Evolutionary conservation across 2,329 filamentous ascomycete genomes (phyloP).

Genomic region (Aspergillus chevalieri): DNA sequence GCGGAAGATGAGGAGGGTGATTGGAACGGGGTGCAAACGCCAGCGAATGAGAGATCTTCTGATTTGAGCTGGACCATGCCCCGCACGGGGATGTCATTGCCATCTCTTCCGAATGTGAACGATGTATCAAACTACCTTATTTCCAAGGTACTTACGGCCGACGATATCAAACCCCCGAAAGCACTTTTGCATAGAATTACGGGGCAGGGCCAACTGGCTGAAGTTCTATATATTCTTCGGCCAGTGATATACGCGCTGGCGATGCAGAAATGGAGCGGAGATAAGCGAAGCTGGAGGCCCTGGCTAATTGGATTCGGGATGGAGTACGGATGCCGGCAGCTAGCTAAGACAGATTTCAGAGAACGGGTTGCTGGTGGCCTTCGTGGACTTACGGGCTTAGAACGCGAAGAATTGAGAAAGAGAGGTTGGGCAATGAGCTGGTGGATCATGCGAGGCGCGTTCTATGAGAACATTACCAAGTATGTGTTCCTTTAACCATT

Average conservation of each 20-base stretch:
- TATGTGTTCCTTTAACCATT: conserved; percentile 26
- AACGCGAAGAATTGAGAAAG: conserved; percentile 82
- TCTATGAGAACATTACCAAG: conserved; percentile 85
- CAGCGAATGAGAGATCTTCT: conserved; percentile 35
- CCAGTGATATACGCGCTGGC: conserved; percentile 81
- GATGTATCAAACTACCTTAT: conserved; percentile 85
- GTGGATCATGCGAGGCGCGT: conserved; percentile 96
- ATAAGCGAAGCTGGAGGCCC: conserved; percentile 79
- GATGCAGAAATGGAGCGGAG: conserved; percentile 64
- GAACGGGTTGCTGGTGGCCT: conserved; percentile 63
- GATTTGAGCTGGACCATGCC: conserved; percentile 77
- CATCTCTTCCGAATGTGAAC: conserved; percentile 69
- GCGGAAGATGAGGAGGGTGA: conserved; percentile 44
- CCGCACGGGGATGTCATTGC: conserved; percentile 80
- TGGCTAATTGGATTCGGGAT: conserved; percentile 82
- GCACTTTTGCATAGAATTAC: conserved; percentile 69
- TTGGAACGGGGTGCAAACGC: conserved; percentile 44
- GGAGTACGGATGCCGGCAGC: conserved; percentile 82
- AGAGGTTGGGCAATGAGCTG: conserved; percentile 86
- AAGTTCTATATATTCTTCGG: conserved; percentile 84
- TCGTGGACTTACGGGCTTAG: conserved; percentile 71
- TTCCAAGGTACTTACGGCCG: conserved; percentile 83
- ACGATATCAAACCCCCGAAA: conserved; percentile 90
- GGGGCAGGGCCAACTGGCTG: conserved; percentile 74
- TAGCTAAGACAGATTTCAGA: conserved; percentile 62